These are phyloP conservation scores for Licmophora abbreviata DNA, from an alignment of 108 stramenopile species.

Conservation along the genomic window DNA sequence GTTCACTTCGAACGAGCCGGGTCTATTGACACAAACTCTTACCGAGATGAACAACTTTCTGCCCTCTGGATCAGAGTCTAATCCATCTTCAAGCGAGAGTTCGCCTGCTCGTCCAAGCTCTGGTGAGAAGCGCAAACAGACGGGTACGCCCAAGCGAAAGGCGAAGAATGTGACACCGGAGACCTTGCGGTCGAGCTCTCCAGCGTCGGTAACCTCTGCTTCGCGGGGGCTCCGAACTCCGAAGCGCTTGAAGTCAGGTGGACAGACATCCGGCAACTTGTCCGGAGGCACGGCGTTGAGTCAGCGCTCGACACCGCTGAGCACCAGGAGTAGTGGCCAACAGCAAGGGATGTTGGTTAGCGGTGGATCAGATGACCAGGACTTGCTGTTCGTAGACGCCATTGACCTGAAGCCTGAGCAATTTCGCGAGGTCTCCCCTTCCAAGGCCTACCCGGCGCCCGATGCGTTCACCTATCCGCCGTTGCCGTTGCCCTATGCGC, in stretches of 20 bases:
- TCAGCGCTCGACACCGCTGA: not conserved
- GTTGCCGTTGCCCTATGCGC: constrained; percentile 64
- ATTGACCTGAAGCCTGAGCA: constrained; percentile 58
- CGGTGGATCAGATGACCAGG: constrained; percentile 20
- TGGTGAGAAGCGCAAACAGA: constrained; percentile 23
- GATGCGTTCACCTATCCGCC: constrained; percentile 51
- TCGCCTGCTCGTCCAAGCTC: constrained; percentile 37
- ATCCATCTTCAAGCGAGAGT: constrained; percentile 13
- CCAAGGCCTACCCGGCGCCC: constrained; percentile 15
- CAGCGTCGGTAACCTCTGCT: not conserved
- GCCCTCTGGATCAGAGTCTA: constrained; percentile 21
- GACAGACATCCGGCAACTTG: not conserved
- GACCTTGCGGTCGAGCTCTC: constrained; percentile 20
- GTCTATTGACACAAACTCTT: constrained; percentile 49
- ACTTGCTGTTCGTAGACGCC: constrained; percentile 55
- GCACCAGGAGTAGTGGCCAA: constrained; percentile 11
- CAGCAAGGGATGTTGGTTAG: constrained; percentile 20
- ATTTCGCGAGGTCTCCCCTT: constrained; percentile 42
- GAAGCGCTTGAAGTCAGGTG: not conserved
- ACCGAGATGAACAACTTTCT: constrained; percentile 80
- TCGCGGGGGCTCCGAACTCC: not conserved
- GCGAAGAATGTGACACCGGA: constrained; percentile 40
- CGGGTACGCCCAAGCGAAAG: constrained; percentile 28
- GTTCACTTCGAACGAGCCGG: constrained; percentile 64
- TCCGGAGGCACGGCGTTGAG: constrained; percentile 2